Percentiles rank a stretch among this genome's conserved stretches.
Conservation (phyloP, 2,329 filamentous ascomycete species). For the Plenodomus lindquistii region DNA sequence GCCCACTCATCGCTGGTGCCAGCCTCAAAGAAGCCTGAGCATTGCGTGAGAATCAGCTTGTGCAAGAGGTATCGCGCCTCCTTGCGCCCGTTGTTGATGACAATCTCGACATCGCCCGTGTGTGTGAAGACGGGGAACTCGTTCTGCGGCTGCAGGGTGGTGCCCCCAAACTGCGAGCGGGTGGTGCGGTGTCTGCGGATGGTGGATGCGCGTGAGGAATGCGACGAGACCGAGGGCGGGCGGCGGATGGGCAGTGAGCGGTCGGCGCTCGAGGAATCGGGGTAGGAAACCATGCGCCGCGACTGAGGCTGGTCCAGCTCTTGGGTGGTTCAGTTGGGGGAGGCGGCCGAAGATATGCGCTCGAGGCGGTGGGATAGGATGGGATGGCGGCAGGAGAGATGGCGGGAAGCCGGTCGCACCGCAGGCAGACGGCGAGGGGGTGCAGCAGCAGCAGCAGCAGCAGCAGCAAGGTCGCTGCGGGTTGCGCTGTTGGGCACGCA, state of each 20-base stretch:
- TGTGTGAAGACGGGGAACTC: constrained; percentile 91
- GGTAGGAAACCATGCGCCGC: constrained; percentile 65
- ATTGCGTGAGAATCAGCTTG: constrained; percentile 82
- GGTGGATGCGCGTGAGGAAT: constrained; percentile 55
- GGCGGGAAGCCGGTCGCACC: constrained; percentile 21
- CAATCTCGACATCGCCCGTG: constrained; percentile 90
- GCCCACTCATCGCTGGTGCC: constrained; percentile 82
- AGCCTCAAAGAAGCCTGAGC: constrained; percentile 91
- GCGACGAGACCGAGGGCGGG: constrained; percentile 66
- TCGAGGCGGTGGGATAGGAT: background rate
- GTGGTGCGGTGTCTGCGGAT: constrained; percentile 72
- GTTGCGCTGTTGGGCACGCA: constrained; percentile 30
- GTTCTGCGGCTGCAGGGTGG: constrained; percentile 72
- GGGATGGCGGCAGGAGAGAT: constrained; percentile 11
- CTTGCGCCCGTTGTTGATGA: constrained; percentile 69
- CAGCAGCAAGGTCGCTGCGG: constrained; percentile 32
- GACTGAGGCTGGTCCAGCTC: constrained; percentile 8
- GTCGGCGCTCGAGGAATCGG: constrained; percentile 56
- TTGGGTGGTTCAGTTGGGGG: constrained; percentile 1
- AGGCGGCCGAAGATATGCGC: constrained; percentile 5
- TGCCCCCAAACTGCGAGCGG: constrained; percentile 76
- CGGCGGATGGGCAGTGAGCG: constrained; percentile 62
- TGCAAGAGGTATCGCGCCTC: constrained; percentile 88
- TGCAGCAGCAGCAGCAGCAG: constrained; percentile 24
- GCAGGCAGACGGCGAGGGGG: constrained; percentile 8